Evolutionary conservation across 192 early-diverging fungal genomes (phyloP), one percentile per base, ranked within the genome.

Genomic region (Coemansia sp.): DNA sequence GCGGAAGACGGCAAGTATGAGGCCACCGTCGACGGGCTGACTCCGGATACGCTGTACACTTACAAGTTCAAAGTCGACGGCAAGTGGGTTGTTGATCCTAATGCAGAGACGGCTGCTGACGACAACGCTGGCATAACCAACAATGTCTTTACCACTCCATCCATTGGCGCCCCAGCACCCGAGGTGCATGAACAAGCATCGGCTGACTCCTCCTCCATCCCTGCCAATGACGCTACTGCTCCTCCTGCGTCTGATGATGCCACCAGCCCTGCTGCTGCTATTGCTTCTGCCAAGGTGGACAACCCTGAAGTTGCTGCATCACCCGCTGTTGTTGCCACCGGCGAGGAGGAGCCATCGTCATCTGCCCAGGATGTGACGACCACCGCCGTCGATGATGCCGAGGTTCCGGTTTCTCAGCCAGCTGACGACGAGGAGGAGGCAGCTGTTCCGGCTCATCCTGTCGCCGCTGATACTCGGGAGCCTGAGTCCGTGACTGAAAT

Each of bases 51-150:
- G 0, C 24, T 29, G 27, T 80, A 71, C 29, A 27, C 64, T 36
- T 80, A 80, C 78, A 80, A 80, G 65, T 80, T 54, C 69, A 67
- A 65, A 49, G 78, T 80, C 8, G 65, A 80, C 27, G 78, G 72
- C 37, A 68, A 71, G 37, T 80, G 78, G 78, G 59, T 61, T 38
- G 65, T 80, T 15, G 78, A 80, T 65, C 31, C 72, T 27, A 54
- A 25, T 11, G 78, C 78, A 19, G 62, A 64, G 14, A 74, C 66
- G 0, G 43, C 71, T 1, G 46, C 46, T 19, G 71, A 74, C 39
- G 77, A 70, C 39, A 71, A 70, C 1, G 77, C 64, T 8, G 77
- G 72, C 6, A 62, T 79, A 29, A 64, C 59, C 32, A 79, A 79
- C 58, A 79, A 73, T 47, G 67, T 71, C 9, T 60, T 73, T 56